Conservation (phyloP, 106 monocot species). For the Iris macrosiphon region DNA sequence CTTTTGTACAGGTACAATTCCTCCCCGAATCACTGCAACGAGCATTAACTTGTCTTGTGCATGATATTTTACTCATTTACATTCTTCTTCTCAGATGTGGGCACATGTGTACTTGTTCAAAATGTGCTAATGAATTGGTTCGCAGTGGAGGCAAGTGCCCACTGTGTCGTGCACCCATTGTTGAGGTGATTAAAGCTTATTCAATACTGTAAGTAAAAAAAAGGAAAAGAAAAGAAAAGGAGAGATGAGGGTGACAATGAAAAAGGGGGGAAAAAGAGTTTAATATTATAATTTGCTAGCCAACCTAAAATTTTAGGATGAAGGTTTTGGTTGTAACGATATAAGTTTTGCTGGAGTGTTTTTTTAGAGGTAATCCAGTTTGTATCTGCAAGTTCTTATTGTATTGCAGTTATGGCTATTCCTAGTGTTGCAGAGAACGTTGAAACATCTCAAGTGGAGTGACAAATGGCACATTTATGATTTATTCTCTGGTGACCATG, state of each 20-base stretch:
- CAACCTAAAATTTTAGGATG: too few species aligned
- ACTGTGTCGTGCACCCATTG: slow-evolving; percentile 83
- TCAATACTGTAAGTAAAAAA: slow-evolving; percentile 76
- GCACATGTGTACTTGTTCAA: slow-evolving; percentile 91
- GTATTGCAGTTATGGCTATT: neutral
- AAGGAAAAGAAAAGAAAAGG: neutral
- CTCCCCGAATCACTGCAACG: too few species aligned
- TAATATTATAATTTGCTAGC: neutral
- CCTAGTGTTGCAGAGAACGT: neutral
- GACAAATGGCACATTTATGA: too few species aligned
- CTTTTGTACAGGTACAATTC: slow-evolving; percentile 64
- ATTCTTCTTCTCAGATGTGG: slow-evolving; percentile 54
- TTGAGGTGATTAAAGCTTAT: slow-evolving; percentile 89
- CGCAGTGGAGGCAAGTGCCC: slow-evolving; percentile 79
- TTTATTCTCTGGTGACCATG: too few species aligned
- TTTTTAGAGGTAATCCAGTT: neutral
- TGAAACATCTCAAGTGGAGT: neutral
- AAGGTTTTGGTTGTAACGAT: too few species aligned
- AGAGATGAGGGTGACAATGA: neutral
- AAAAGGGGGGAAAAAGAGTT: neutral
- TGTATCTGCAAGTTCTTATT: slow-evolving; percentile 6
- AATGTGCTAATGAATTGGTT: slow-evolving; percentile 75
- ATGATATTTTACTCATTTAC: neutral
- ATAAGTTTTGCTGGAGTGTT: neutral
- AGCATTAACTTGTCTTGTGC: too few species aligned